Percentiles rank a stretch among this genome's conserved stretches.
Evolutionary conservation across 805 yeast species (phyloP).

Genomic region (Ogataea dorogensis): DNA sequence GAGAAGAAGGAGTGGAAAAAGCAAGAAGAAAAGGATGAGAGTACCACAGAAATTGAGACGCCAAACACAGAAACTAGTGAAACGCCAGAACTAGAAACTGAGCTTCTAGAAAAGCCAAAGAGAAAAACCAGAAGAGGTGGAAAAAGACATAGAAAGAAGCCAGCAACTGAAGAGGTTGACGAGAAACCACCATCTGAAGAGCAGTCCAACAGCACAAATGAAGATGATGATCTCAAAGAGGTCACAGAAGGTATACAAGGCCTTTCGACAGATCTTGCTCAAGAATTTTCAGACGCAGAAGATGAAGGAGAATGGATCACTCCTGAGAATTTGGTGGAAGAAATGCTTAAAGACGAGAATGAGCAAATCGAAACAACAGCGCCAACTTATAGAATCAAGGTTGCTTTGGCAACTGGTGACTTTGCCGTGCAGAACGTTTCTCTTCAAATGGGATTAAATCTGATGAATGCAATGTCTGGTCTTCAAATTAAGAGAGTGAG

Average conservation of each 20-base stretch:
- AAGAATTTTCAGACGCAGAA: conserved; percentile 64
- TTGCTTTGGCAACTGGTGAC: conserved; percentile 92
- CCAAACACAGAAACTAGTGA: conserved; percentile 12
- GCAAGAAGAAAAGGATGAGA: conserved; percentile 9
- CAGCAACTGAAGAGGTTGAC: conserved; percentile 9
- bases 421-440: conserved; percentile 97
- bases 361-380: conserved; percentile 49
- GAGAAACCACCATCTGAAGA: conserved; percentile 2
- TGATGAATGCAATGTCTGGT: conserved; percentile 84
- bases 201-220: conserved; percentile 7
- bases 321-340: conserved; percentile 74
- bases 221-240: conserved; percentile 9
- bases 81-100: conserved; percentile 1
- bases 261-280: too few species aligned
- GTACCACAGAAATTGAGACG: conserved; percentile 12
- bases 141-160: conserved; percentile 58
- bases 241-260: too few species aligned
- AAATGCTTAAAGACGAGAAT: conserved; percentile 64
- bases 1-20: conserved; percentile 38
- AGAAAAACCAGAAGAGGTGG: conserved; percentile 62
- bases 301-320: conserved; percentile 93
- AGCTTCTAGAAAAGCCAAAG: conserved; percentile 28
- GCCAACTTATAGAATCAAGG: conserved; percentile 47
- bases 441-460: conserved; percentile 81
- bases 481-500: conserved; percentile 79